Base-by-base conservation (phyloP, 2,329 filamentous ascomycete species). In the Exophiala oligosperma region DNA sequence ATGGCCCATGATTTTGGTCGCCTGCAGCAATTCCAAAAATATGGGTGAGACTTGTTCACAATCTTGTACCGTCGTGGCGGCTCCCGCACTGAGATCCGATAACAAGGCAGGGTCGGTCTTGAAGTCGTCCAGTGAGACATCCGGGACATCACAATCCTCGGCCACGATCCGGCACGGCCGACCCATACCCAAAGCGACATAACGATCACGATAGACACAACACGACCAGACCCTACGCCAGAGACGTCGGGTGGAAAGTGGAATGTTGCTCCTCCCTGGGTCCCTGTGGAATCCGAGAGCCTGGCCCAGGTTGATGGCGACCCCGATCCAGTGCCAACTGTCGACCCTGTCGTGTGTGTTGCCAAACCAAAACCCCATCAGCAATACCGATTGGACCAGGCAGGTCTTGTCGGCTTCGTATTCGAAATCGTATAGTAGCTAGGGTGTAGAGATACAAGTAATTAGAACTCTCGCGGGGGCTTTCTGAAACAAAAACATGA, bases 281-380 rank as follows among this genome's bases (percentile, higher is more conserved):
- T 84, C 80, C 1, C 78, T 74, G 73, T 97, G 92, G n/a, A 97
- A 81, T 4, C 92, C 92, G 64, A 97, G 96, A 9, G 91, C 96
- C 73, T 96, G 91, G 54, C 92, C 92, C 47, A 96, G 79, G 11
- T 92, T 96, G 60, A 96, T 90, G 44, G 92, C 92, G 40, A 97
- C 91, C n/a, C 92, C 93, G 90, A 97, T 96, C 92, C 92, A 97
- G 71, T 97, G 92, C 90, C 93, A 96, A 46, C 92, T 96, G 72
- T 97, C 93, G 73, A 96, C 97, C 71, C 96, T 91, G 72, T 97
- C 92, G 74, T 97, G 91, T 0, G 92, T 92, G 8, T 92, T 95
- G 74, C 96, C 92, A 72, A 97, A 97, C 89, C 93, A 97, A 72
- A 96, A 96, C 2, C 92, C 96, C 89, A 97, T 91, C 57, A 97